phyloP scores from a whole-genome alignment of 805 yeast species.

The Candida suzukii region DNA sequence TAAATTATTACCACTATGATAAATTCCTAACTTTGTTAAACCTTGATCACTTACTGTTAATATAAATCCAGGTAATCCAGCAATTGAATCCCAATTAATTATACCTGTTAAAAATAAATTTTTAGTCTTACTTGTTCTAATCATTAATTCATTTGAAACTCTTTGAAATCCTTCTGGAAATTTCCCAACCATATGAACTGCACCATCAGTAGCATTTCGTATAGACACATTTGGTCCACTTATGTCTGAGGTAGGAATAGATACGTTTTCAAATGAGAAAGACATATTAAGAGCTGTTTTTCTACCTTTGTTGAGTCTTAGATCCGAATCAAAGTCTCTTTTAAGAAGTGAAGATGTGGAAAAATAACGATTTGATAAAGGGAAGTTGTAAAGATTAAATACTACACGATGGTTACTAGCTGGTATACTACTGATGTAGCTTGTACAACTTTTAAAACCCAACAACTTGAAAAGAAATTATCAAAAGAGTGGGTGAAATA shows the following conservation, averaged over 20 bases:
- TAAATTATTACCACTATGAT: conserved; percentile 37
- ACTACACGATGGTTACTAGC: no score
- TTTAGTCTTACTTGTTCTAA: conserved; percentile 49
- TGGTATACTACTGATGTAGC: not conserved
- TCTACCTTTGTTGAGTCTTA: not conserved
- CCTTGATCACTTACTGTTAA: conserved; percentile 80
- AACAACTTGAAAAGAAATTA: not conserved
- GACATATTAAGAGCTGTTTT: conserved; percentile 15
- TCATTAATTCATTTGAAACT: conserved; percentile 51
- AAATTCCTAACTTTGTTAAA: conserved; percentile 45
- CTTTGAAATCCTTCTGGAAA: conserved; percentile 86
- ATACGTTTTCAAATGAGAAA: conserved; percentile 44
- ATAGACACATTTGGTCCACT: conserved; percentile 50
- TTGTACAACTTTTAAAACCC: not conserved
- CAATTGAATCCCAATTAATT: conserved; percentile 68
- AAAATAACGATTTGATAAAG: no score
- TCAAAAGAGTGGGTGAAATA: no score
- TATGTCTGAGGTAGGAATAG: conserved; percentile 60
- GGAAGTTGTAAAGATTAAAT: no score
- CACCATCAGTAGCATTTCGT: conserved; percentile 40
- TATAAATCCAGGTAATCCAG: conserved; percentile 90
- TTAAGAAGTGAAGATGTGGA: not conserved
- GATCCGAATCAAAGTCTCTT: no score
- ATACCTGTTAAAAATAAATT: conserved; percentile 74
- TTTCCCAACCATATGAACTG: conserved; percentile 65